Percentiles rank a stretch among this genome's conserved stretches.
These are phyloP conservation scores for Exidia glandulosa DNA, from an alignment of 768 basidiomycete species.

Conservation along the genomic window DNA sequence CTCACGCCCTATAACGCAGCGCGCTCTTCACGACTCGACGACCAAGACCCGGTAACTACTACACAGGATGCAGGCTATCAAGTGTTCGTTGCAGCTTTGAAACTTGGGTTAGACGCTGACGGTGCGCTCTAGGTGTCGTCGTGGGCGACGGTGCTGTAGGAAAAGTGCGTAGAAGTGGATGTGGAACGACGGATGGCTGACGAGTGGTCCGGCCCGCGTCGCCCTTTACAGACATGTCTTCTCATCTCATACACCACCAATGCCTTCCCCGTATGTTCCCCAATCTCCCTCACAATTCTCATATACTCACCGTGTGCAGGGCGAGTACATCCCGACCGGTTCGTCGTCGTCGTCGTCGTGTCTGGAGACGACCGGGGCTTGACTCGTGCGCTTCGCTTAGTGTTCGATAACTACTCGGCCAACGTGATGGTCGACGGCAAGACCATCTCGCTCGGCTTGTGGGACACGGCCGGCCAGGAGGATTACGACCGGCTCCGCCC, in stretches of 20 bases:
- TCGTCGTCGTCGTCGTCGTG: constrained; percentile 14
- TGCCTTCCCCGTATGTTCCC: constrained; percentile 76
- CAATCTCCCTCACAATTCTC: constrained; percentile 2
- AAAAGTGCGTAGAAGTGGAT: constrained; percentile 47
- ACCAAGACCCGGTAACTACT: neutral
- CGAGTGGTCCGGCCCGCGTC: constrained; percentile 10
- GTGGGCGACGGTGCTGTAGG: constrained; percentile 98
- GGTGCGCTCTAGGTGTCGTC: constrained; percentile 67
- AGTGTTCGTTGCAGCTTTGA: constrained; percentile 69
- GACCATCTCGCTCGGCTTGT: constrained; percentile 94
- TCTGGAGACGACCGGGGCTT: constrained; percentile 4
- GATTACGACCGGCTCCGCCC: constrained; percentile 98
- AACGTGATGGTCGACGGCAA: constrained; percentile 99
- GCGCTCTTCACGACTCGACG: neutral
- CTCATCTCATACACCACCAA: constrained; percentile 99
- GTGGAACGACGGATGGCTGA: neutral
- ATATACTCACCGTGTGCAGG: constrained; percentile 38
- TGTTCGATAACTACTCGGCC: constrained; percentile 98
- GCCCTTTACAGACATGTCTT: constrained; percentile 95
- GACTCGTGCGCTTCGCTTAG: constrained; percentile 26
- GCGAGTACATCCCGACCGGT: constrained; percentile 96
- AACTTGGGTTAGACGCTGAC: constrained; percentile 2
- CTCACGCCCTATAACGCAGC: no score
- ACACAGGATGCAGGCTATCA: constrained; percentile 76
- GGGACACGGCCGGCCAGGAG: constrained; percentile 99